Conservation (phyloP, 495 filamentous ascomycete species). For the Penicillium nucicola region DNA sequence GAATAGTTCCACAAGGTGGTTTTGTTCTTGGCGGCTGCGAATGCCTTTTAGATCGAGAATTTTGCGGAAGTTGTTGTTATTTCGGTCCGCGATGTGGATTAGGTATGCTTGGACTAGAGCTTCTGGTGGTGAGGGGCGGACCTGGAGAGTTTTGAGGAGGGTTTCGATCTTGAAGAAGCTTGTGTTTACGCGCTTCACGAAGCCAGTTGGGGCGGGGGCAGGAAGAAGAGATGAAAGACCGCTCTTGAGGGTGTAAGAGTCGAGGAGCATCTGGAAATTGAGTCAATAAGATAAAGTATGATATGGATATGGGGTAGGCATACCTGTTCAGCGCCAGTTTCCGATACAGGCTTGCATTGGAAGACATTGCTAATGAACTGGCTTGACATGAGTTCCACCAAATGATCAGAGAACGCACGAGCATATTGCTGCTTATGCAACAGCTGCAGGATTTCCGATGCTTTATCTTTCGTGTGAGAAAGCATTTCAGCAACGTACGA, state of each 20-base stretch:
- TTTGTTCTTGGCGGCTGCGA: slow-evolving; percentile 72
- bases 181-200: slow-evolving; percentile 83
- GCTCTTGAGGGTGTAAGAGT: slow-evolving; percentile 88
- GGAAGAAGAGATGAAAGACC: slow-evolving; percentile 53
- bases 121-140: slow-evolving; percentile 85
- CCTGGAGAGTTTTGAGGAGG: slow-evolving; percentile 94
- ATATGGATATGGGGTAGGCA: background rate
- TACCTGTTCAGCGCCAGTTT: slow-evolving; percentile 94
- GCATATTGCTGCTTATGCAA: slow-evolving; percentile 94
- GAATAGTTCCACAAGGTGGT: slow-evolving; percentile 83
- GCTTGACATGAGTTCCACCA: slow-evolving; percentile 79
- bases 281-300: background rate
- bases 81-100: slow-evolving; percentile 86
- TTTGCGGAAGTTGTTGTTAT: slow-evolving; percentile 93
- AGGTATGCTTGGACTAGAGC: slow-evolving; percentile 96
- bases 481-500: slow-evolving; percentile 83
- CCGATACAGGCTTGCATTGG: slow-evolving; percentile 83
- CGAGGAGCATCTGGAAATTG: slow-evolving; percentile 75
- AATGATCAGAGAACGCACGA: slow-evolving; percentile 87
- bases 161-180: slow-evolving; percentile 85
- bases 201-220: slow-evolving; percentile 55
- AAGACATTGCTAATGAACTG: slow-evolving; percentile 81
- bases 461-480: slow-evolving; percentile 62
- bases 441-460: slow-evolving; percentile 68
- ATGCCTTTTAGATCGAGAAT: slow-evolving; percentile 93